phyloP scores from a whole-genome alignment of 805 yeast species.

The Metschnikowia vanudenii region DNA sequence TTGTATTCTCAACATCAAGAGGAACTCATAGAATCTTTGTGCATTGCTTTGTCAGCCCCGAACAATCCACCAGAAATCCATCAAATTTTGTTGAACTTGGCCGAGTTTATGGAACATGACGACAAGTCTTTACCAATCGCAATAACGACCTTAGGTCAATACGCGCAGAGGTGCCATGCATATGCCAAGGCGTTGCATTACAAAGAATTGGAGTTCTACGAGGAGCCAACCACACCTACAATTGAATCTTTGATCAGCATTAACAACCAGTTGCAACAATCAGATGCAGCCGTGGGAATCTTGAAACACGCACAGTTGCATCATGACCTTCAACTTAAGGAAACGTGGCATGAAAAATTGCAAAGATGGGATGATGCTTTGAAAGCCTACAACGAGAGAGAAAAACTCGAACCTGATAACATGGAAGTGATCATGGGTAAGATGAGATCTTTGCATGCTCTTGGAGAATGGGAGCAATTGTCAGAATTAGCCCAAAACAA shows the following conservation, averaged over 20 bases:
- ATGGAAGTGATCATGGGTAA: conserved; percentile 95
- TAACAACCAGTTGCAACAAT: conserved; percentile 91
- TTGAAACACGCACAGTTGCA: conserved; percentile 90
- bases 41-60: conserved; percentile 83
- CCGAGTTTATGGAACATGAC: conserved; percentile 97
- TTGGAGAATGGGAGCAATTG: conserved; percentile 98
- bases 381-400: conserved; percentile 82
- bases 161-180: conserved; percentile 94
- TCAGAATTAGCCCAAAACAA: conserved; percentile 81
- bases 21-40: conserved; percentile 79
- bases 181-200: conserved; percentile 96
- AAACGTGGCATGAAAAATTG: conserved; percentile 95
- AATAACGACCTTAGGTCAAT: conserved; percentile 84
- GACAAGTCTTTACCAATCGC: conserved; percentile 91
- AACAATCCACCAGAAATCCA: conserved; percentile 95
- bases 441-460: conserved; percentile 95
- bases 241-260: conserved; percentile 90
- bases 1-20: conserved; percentile 86
- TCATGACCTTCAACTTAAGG: conserved; percentile 87
- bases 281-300: conserved; percentile 97
- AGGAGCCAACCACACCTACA: conserved; percentile 87
- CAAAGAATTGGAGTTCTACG: conserved; percentile 90
- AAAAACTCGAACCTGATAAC: conserved; percentile 58
- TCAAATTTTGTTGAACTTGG: conserved; percentile 82
- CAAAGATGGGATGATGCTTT: conserved; percentile 99